Conservation (phyloP, 108 stramenopile genomes). For the Nannochloropsis gaditana region DNA sequence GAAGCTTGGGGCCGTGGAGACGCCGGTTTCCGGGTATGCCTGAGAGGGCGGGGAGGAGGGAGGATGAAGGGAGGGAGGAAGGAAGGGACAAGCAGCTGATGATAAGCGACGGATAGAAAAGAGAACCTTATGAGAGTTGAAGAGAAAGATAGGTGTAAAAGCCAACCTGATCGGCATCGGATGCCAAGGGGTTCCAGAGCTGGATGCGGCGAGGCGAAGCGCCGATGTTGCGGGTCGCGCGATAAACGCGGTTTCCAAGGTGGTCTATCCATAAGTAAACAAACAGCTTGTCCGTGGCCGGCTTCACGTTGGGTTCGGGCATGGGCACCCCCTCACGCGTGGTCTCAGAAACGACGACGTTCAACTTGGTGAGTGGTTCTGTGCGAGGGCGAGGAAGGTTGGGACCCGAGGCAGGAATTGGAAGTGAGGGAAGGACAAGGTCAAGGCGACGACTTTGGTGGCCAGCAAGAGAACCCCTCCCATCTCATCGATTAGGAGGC, state of each 20-base stretch:
- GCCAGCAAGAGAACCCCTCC: no score
- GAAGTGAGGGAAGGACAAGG: not conserved
- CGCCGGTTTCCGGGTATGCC: slow-evolving; percentile 1
- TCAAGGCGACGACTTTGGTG: no score
- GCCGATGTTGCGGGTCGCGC: not conserved
- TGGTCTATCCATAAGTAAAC: not conserved
- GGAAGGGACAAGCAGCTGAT: not conserved
- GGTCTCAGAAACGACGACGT: not conserved
- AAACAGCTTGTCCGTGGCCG: not conserved
- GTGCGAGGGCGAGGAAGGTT: not conserved
- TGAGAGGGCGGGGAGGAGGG: not conserved
- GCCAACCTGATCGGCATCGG: not conserved
- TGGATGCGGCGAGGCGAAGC: not conserved
- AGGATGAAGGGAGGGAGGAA: not conserved
- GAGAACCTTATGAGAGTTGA: not conserved
- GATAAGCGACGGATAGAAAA: not conserved
- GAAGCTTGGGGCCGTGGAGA: slow-evolving; percentile 3
- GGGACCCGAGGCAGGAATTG: not conserved
- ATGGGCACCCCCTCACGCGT: not conserved
- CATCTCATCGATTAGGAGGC: no score
- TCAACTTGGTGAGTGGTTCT: slow-evolving; percentile 4
- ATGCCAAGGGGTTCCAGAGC: slow-evolving; percentile 7
- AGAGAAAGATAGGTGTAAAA: not conserved
- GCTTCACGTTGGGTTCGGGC: not conserved
- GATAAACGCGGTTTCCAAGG: not conserved